Base-by-base conservation (phyloP, 768 basidiomycete species). In the Lactarius vividus region DNA sequence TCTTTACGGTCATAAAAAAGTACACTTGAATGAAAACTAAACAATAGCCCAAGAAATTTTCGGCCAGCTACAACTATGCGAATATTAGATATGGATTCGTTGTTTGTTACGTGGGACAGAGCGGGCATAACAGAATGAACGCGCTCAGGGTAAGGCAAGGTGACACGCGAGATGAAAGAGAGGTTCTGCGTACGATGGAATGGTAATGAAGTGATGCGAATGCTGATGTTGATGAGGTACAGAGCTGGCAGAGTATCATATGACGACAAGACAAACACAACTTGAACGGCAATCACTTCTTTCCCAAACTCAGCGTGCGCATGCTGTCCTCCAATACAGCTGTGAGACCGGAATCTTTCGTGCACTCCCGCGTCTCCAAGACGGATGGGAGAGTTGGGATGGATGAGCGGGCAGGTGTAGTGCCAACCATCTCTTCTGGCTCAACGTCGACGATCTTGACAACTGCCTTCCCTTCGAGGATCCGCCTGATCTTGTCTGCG, bases 401-500 rank as follows among this genome's bases (percentile, higher is more conserved):
- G n/a, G 35, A 16, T 28, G 20, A 13, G 1, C 28, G 6, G 15
- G 39, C 40, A 10, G 59, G 49, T 11, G 37, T 16, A 10, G 40
- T 26, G 28, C 29, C 57, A 29, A 55, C 28, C 37, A 42, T 59
- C 61, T 57, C 42, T 33, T 61, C 39, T 28, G 76, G 76, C 61
- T 91, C 90, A 64, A 94, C 79, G 75, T 93, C 91, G 71, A 94
- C 91, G 62, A 94, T 83, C 57, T 81, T 79, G 66, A 94, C 78
- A 42, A 92, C 88, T 3, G 92, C 92, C 71, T 85, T 88, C 56
- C 93, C 93, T 69, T 93, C 91, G 71, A 94, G 79, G 49, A 95
- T 88, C 71, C 82, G 85, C 72, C 86, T 79, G 1, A 94, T 91
- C 76, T 94, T 94, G 65, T 93, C 91, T 65, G 84, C 81, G 72